These are phyloP conservation scores for Colletotrichum ledebouriae DNA, from an alignment of 2,329 filamentous ascomycete genomes.

Conservation along the genomic window DNA sequence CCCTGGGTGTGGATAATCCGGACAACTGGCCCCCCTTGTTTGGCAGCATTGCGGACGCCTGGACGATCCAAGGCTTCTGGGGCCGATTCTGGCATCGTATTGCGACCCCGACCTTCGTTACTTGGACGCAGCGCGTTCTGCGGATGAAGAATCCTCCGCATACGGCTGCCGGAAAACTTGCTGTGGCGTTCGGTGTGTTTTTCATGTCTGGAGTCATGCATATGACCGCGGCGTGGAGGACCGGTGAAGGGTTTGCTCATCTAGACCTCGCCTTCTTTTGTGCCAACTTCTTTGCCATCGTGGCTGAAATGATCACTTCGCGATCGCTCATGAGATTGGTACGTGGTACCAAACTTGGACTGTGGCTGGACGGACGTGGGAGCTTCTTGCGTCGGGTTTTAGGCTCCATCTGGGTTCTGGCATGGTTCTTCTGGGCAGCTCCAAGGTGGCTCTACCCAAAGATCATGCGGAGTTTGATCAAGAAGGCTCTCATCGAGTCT, in stretches of 20 bases:
- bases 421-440: conserved; percentile 15
- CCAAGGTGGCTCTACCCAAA: conserved; percentile 29
- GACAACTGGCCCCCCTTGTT: background rate
- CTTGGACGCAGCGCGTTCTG: conserved; percentile 3
- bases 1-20: background rate
- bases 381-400: background rate
- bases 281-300: conserved; percentile 13
- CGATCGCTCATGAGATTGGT: background rate
- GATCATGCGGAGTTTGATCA: background rate
- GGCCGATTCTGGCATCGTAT: conserved; percentile 23
- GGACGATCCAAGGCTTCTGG: background rate
- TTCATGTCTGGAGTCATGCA: conserved; percentile 60
- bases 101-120: conserved; percentile 7
- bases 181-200: conserved; percentile 21
- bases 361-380: background rate
- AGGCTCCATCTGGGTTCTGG: conserved; percentile 6
- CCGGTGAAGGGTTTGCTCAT: background rate
- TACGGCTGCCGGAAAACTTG: background rate
- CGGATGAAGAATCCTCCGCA: background rate
- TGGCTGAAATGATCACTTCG: background rate
- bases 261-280: background rate
- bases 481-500: background rate
- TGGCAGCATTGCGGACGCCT: background rate
- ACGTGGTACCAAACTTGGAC: background rate
- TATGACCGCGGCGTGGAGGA: conserved; percentile 47